Evolutionary conservation across 108 stramenopile species (phyloP).

Genomic region (Skeletonema marinoi): DNA sequence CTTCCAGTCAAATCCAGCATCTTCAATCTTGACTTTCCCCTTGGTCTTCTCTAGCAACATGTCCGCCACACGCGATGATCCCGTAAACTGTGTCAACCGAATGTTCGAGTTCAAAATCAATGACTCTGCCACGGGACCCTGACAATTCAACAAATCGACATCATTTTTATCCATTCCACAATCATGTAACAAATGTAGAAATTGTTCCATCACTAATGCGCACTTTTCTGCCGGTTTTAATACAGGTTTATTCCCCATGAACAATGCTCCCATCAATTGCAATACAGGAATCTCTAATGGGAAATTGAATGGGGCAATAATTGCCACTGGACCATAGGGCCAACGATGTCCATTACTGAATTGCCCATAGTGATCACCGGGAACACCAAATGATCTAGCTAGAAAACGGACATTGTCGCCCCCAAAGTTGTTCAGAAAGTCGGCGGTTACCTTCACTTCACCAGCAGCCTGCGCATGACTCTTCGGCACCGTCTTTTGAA

Average conservation of each 20-base stretch:
- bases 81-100: constrained; percentile 96
- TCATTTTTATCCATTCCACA: constrained; percentile 92
- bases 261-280: constrained; percentile 97
- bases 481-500: constrained; percentile 95
- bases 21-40: constrained; percentile 96
- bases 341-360: constrained; percentile 92
- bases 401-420: constrained; percentile 95
- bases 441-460: constrained; percentile 83
- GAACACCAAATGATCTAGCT: constrained; percentile 86
- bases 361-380: constrained; percentile 97
- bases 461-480: constrained; percentile 90
- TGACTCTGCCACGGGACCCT: constrained; percentile 86
- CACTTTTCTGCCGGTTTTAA: constrained; percentile 89
- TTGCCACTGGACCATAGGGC: constrained; percentile 95
- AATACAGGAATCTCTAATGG: constrained; percentile 95
- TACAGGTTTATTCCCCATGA: constrained; percentile 98
- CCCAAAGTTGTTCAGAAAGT: constrained; percentile 88
- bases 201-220: constrained; percentile 95
- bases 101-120: constrained; percentile 82
- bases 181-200: constrained; percentile 84
- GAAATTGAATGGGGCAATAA: constrained; percentile 97
- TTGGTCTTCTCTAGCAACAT: constrained; percentile 71
- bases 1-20: constrained; percentile 99
- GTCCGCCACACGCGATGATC: constrained; percentile 89
- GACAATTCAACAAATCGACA: constrained; percentile 93